Conservation (phyloP, 208 protist genomes). For the Acanthamoeba polyphaga region DNA sequence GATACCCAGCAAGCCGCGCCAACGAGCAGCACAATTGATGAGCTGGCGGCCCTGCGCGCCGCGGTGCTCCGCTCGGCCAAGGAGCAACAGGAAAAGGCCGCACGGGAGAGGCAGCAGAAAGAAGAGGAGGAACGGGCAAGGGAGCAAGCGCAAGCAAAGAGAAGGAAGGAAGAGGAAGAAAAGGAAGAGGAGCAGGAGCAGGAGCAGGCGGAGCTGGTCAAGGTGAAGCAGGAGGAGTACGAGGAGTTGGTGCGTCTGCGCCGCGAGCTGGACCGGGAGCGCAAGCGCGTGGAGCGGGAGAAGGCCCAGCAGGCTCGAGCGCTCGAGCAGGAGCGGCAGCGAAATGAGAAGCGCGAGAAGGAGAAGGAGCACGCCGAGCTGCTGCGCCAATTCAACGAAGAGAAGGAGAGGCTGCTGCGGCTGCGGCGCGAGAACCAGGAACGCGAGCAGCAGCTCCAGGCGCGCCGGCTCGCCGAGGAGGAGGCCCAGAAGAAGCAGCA, state of each 20-base stretch:
- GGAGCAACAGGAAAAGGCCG: conserved; percentile 10
- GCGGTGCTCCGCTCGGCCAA: conserved; percentile 16
- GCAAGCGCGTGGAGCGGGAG: background rate
- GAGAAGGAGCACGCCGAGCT: background rate
- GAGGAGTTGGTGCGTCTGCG: background rate
- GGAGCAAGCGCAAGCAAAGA: background rate
- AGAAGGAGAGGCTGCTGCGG: background rate
- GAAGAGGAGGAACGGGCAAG: background rate
- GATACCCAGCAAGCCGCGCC: background rate
- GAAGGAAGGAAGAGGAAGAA: background rate
- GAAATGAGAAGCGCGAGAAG: background rate
- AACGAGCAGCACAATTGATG: background rate
- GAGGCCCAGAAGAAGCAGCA: no score
- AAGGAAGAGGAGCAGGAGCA: background rate
- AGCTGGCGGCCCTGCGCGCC: conserved; percentile 6
- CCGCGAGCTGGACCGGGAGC: background rate
- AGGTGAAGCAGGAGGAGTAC: background rate
- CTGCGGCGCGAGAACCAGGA: background rate
- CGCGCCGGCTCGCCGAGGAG: background rate
- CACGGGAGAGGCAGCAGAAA: background rate
- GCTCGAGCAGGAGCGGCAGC: background rate
- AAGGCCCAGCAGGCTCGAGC: background rate
- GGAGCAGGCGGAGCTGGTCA: background rate
- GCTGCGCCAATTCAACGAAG: background rate
- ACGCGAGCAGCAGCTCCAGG: conserved; percentile 10